A percentile compares a stretch with the other conserved stretches of the same genome.
Conservation (phyloP, 352 stramenopile species). For the Phytophthora palmivora region DNA sequence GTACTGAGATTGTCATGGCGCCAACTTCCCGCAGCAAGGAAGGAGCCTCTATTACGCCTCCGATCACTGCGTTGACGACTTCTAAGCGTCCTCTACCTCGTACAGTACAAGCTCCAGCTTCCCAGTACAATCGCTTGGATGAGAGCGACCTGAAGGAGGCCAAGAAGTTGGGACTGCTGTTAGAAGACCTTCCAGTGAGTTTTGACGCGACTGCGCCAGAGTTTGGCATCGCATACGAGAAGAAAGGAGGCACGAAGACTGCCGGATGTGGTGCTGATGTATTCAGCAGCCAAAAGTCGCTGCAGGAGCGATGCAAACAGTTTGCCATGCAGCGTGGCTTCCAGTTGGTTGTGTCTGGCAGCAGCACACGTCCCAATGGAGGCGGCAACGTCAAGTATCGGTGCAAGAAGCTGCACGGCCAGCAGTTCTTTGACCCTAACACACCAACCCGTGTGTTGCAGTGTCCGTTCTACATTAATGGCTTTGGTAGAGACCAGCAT, state of each 20-base stretch:
- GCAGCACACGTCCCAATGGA: conserved; percentile 69
- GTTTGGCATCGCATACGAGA: conserved; percentile 82
- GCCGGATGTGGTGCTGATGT: conserved; percentile 63
- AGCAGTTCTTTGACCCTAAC: conserved; percentile 77
- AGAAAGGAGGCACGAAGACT: conserved; percentile 64
- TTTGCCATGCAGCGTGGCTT: conserved; percentile 81
- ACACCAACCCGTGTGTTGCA: conserved; percentile 58
- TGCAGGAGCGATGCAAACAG: conserved; percentile 83
- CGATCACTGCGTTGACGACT: not conserved
- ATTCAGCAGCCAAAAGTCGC: conserved; percentile 62
- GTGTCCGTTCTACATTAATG: conserved; percentile 86
- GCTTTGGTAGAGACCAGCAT: conserved; percentile 62
- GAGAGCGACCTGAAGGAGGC: conserved; percentile 61
- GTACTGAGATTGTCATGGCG: conserved; percentile 14
- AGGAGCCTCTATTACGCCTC: not conserved
- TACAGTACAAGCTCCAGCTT: conserved; percentile 20
- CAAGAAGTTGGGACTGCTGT: conserved; percentile 55
- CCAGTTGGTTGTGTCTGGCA: conserved; percentile 71
- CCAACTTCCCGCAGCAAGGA: not conserved
- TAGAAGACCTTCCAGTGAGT: conserved; percentile 50
- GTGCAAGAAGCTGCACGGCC: conserved; percentile 82
- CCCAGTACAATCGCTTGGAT: conserved; percentile 71
- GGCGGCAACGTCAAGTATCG: conserved; percentile 86
- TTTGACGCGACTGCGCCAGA: conserved; percentile 51
- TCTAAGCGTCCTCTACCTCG: conserved; percentile 11